A percentile compares a stretch with the other conserved stretches of the same genome.
Conservation (phyloP, 129 eudicot genomes). For the Gnaphalium uliginosum region DNA sequence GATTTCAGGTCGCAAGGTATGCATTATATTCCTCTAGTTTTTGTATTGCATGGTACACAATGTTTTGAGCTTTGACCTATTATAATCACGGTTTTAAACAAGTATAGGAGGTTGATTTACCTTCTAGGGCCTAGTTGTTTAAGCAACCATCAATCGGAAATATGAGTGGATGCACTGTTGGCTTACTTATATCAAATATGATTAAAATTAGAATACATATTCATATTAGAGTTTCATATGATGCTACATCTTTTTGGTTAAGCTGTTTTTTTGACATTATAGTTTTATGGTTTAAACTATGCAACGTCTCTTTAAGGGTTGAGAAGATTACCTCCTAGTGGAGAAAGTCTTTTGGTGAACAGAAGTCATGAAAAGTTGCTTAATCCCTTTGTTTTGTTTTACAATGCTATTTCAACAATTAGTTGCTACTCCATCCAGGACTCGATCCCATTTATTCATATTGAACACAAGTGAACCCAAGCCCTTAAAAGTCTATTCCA, state of each 20-base stretch:
- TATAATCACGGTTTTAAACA: neutral
- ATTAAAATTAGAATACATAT: neutral
- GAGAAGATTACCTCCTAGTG: neutral
- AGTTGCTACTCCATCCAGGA: neutral
- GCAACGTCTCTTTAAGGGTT: neutral
- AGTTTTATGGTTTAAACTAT: neutral
- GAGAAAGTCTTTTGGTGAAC: slow-evolving; percentile 7
- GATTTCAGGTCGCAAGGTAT: neutral
- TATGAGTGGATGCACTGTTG: neutral
- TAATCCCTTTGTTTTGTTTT: neutral
- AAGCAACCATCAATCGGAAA: neutral
- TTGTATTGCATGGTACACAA: neutral
- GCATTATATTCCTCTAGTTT: slow-evolving; percentile 6
- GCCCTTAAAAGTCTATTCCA: neutral
- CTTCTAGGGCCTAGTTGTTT: slow-evolving; percentile 1
- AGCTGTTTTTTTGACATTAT: slow-evolving; percentile 3
- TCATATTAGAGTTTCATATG: neutral
- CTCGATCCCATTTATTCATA: neutral
- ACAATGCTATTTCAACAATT: neutral
- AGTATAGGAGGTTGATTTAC: neutral
- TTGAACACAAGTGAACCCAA: neutral
- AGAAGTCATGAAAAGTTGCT: neutral
- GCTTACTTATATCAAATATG: neutral
- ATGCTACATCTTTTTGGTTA: neutral
- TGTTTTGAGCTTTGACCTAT: slow-evolving; percentile 1